phyloP scores from a whole-genome alignment of 2,329 filamentous ascomycete species.

The Fusarium protoensiforme region DNA sequence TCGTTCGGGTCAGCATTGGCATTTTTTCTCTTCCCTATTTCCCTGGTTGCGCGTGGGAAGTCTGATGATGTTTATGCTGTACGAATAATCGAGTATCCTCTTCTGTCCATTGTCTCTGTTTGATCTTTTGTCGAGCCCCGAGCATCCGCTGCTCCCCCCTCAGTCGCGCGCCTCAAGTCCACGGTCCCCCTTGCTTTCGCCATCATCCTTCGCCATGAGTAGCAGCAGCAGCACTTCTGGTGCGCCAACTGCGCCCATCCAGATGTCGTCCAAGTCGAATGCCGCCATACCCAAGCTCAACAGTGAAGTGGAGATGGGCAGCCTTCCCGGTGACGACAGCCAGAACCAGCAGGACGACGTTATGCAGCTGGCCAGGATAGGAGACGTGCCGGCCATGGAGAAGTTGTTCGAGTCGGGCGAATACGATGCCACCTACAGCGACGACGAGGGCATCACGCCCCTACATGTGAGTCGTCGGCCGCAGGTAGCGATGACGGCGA shows the following conservation, averaged over 20 bases:
- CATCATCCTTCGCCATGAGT: conserved; percentile 51
- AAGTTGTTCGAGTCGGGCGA: conserved; percentile 87
- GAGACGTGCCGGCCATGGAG: conserved; percentile 88
- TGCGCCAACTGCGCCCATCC: conserved; percentile 59
- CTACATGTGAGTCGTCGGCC: conserved; percentile 76
- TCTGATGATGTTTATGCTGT: conserved; percentile 35
- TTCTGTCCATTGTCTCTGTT: conserved; percentile 4
- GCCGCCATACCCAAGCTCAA: conserved; percentile 67
- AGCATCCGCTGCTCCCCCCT: neutral
- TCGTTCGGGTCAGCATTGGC: conserved; percentile 28
- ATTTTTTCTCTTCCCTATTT: conserved; percentile 7
- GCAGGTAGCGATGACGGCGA: neutral
- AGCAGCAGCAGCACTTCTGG: conserved; percentile 51
- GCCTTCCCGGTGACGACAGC: conserved; percentile 54
- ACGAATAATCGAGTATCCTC: conserved; percentile 25
- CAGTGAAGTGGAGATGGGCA: conserved; percentile 67
- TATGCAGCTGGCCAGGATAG: conserved; percentile 93
- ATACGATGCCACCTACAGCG: conserved; percentile 83
- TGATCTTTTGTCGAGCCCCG: neutral
- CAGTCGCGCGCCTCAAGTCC: neutral
- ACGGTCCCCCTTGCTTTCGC: conserved; percentile 13
- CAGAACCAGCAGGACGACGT: conserved; percentile 74
- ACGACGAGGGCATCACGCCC: conserved; percentile 94
- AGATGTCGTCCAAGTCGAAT: conserved; percentile 65
- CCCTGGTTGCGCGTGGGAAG: conserved; percentile 16